Evolutionary conservation across 805 yeast genomes (phyloP).

Genomic region (Wickerhamiella shivajii): DNA sequence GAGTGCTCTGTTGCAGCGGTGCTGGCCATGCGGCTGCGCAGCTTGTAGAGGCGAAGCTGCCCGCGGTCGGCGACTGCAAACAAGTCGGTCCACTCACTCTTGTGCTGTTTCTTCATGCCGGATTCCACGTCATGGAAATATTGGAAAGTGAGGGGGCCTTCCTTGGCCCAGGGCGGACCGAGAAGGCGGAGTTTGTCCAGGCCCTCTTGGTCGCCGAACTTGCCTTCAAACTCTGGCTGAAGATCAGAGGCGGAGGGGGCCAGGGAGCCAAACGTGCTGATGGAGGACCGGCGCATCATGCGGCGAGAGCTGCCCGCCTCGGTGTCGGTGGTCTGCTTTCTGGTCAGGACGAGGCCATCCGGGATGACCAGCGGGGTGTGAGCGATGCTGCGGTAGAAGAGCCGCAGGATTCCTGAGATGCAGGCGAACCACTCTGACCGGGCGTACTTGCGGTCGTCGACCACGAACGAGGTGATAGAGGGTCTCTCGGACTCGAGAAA

Average conservation of each 20-base stretch:
- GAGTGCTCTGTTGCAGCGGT: neutral
- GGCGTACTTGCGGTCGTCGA: constrained; percentile 10
- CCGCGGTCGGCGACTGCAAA: constrained; percentile 60
- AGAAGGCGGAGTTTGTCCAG: constrained; percentile 39
- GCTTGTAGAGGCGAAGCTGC: constrained; percentile 43
- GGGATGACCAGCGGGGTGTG: constrained; percentile 8
- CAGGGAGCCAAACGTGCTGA: constrained; percentile 7
- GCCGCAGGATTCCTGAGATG: constrained; percentile 7
- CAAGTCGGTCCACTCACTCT: constrained; percentile 32
- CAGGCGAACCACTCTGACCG: constrained; percentile 8
- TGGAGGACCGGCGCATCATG: constrained; percentile 19
- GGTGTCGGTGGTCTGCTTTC: neutral
- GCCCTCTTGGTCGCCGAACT: constrained; percentile 19
- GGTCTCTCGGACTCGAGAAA: constrained; percentile 12
- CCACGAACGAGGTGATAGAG: constrained; percentile 11
- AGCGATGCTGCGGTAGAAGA: constrained; percentile 9
- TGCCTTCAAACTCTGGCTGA: constrained; percentile 16
- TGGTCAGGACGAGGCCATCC: constrained; percentile 5
- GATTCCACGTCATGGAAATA: constrained; percentile 23
- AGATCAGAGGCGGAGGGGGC: constrained; percentile 11
- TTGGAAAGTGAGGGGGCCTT: constrained; percentile 36
- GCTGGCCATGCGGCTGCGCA: constrained; percentile 21
- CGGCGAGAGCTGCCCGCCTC: neutral
- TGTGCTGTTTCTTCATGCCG: constrained; percentile 17
- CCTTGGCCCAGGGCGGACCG: constrained; percentile 70